Evolutionary conservation across 2,329 filamentous ascomycete genomes (phyloP).

Genomic region (Calonectria leucothoes): DNA sequence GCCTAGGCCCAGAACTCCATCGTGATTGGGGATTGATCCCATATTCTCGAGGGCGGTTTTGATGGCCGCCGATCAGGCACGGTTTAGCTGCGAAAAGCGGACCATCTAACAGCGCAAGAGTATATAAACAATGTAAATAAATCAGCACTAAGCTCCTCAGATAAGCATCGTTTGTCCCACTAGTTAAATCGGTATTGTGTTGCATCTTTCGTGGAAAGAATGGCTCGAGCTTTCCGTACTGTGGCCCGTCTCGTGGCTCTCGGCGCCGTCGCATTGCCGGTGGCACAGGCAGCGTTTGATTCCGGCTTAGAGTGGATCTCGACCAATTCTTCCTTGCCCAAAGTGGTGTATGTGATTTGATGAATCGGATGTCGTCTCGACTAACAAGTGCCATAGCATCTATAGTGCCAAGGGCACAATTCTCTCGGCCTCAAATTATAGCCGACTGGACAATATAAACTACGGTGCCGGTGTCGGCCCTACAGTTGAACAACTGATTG

Average conservation of each 20-base stretch:
- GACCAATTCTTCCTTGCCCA: constrained; percentile 39
- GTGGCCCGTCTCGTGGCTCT: background rate
- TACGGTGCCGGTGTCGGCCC: constrained; percentile 43
- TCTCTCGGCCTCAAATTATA: constrained; percentile 49
- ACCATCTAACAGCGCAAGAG: background rate
- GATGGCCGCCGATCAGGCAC: background rate
- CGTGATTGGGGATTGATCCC: background rate
- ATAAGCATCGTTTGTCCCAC: background rate
- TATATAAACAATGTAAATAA: background rate
- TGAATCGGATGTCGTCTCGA: constrained; percentile 1
- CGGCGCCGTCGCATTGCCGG: background rate
- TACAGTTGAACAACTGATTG: constrained; percentile 42
- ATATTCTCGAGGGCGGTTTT: background rate
- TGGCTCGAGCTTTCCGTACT: background rate
- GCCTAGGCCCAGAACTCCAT: background rate
- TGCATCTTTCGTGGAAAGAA: background rate
- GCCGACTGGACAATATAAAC: constrained; percentile 47
- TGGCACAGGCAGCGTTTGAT: constrained; percentile 12
- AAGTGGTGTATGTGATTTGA: constrained; percentile 38
- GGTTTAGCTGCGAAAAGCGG: background rate
- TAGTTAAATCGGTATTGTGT: background rate
- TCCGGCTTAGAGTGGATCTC: constrained; percentile 39
- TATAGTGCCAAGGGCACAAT: constrained; percentile 45
- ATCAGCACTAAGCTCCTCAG: too few relatives aligned
- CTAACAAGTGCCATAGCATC: constrained; percentile 5